Percentiles rank a stretch among this genome's conserved stretches.
phyloP scores from a whole-genome alignment of 2,329 filamentous ascomycete genomes.

The Beauveria rudraprayagi region DNA sequence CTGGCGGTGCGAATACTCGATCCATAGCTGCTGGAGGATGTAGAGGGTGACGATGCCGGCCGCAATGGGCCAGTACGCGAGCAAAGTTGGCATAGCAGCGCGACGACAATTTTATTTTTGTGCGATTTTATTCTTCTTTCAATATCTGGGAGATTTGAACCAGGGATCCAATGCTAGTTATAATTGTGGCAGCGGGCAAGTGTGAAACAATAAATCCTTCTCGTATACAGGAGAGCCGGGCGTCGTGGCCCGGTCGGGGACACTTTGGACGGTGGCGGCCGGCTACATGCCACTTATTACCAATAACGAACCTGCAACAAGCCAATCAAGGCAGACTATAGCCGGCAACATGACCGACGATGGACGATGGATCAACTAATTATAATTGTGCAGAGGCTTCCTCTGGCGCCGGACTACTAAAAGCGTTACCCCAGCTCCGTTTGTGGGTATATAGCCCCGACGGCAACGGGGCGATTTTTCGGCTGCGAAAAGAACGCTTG shows the following conservation, averaged over 20 bases:
- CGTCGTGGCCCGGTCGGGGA: not conserved
- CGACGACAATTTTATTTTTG: not conserved
- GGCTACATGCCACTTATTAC: not conserved
- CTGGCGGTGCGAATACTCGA: not conserved
- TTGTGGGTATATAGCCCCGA: not conserved
- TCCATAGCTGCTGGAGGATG: not conserved
- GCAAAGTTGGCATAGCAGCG: not conserved
- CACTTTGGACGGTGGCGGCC: not conserved
- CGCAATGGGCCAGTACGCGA: constrained; percentile 2
- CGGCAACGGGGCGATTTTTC: not conserved
- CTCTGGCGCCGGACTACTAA: not conserved
- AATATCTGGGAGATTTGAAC: not conserved
- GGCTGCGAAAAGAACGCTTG: not conserved
- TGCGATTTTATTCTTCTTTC: not conserved
- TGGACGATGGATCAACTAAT: too few relatives aligned
- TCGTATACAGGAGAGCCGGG: not conserved
- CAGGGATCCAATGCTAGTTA: not conserved
- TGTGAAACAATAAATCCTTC: not conserved
- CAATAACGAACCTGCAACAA: not conserved
- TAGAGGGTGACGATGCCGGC: not conserved
- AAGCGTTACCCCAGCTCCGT: not conserved
- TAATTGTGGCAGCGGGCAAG: not conserved
- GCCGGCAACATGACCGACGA: not conserved
- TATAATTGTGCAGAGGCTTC: not conserved
- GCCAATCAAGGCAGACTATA: not conserved